These are phyloP conservation scores for Syncephalis fuscata DNA, from an alignment of 371 early-diverging fungal species.

Conservation along the genomic window DNA sequence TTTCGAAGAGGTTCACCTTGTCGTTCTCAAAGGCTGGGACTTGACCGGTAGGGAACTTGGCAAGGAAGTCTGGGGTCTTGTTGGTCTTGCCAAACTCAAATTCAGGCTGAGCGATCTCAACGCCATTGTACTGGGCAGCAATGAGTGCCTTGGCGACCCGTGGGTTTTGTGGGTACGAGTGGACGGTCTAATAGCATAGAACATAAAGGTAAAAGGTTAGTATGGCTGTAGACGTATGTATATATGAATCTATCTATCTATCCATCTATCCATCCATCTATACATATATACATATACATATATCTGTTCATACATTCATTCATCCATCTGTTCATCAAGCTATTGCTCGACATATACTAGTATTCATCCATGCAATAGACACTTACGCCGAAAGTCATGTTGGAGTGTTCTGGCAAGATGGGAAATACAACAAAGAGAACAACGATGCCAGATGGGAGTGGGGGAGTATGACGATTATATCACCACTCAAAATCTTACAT, in stretches of 20 bases:
- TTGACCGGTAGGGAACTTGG: constrained; percentile 40
- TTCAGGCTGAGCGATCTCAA: constrained; percentile 43
- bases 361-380: not conserved
- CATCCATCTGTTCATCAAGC: not conserved
- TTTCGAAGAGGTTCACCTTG: constrained; percentile 52
- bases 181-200: constrained; percentile 18
- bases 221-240: too few relatives aligned
- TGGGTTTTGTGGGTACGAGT: constrained; percentile 28
- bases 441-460: too few relatives aligned
- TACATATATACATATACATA: too few relatives aligned
- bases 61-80: constrained; percentile 57
- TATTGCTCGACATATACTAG: not conserved
- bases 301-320: not conserved
- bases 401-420: not conserved
- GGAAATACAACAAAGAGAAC: too few relatives aligned
- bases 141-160: constrained; percentile 44
- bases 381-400: constrained; percentile 1
- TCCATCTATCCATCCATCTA: not conserved
- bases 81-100: constrained; percentile 53
- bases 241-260: not conserved
- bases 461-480: too few relatives aligned
- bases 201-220: not conserved
- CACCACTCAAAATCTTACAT: too few relatives aligned
- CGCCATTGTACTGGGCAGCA: constrained; percentile 60
- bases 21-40: constrained; percentile 64